Percentiles rank a stretch among this genome's conserved stretches.
These are phyloP conservation scores for Exophiala calicioides DNA, from an alignment of 2,329 filamentous ascomycete genomes.

Conservation along the genomic window DNA sequence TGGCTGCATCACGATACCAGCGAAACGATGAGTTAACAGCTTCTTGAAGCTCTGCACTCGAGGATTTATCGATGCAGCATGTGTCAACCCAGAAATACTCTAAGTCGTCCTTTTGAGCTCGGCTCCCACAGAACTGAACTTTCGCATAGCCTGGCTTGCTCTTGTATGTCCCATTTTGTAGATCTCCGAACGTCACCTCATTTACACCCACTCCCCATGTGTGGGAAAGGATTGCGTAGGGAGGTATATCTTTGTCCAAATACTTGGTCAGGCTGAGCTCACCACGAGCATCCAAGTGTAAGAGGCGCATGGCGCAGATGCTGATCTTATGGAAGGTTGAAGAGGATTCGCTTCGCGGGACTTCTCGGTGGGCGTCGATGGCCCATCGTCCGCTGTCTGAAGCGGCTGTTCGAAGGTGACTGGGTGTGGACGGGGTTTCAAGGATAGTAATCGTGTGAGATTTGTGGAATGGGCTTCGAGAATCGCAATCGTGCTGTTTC, in stretches of 20 bases:
- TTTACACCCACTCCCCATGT: slow-evolving; percentile 28
- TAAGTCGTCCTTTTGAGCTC: slow-evolving; percentile 13
- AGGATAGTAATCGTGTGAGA: no score
- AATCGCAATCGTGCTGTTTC: no score
- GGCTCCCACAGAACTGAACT: slow-evolving; percentile 20
- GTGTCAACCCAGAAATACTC: slow-evolving; percentile 33
- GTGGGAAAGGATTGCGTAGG: slow-evolving; percentile 32
- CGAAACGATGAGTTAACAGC: slow-evolving; percentile 31
- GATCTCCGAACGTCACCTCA: slow-evolving; percentile 31
- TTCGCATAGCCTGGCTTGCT: slow-evolving; percentile 19
- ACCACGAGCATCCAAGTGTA: slow-evolving; percentile 2
- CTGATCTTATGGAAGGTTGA: background rate
- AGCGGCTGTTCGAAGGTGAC: no score
- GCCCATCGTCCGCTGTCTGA: no score
- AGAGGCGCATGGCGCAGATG: slow-evolving; percentile 14
- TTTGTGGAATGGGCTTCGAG: no score
- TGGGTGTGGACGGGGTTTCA: no score
- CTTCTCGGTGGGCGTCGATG: no score
- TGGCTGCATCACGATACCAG: slow-evolving; percentile 29
- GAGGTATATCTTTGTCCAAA: slow-evolving; percentile 12
- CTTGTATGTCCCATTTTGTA: slow-evolving; percentile 4
- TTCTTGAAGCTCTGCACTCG: slow-evolving; percentile 28
- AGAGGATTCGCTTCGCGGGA: background rate
- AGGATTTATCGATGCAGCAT: slow-evolving; percentile 32
- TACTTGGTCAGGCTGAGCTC: slow-evolving; percentile 10